These are phyloP conservation scores for Penicillium crystallinum DNA, from an alignment of 495 filamentous ascomycete genomes.

Conservation along the genomic window DNA sequence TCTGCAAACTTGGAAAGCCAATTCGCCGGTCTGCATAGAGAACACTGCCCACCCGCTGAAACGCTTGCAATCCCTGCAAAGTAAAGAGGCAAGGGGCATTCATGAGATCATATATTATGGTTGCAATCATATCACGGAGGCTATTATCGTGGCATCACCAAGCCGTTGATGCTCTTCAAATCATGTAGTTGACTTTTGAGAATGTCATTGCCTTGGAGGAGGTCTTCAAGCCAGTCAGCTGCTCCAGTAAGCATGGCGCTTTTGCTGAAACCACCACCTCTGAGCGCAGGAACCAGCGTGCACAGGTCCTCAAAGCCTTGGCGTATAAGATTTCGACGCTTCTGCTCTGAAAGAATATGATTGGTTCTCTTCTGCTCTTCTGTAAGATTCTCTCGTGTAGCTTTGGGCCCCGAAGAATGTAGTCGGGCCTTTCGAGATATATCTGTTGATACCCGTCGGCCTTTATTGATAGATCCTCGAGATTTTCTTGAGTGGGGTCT, in stretches of 20 bases:
- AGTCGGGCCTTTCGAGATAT: constrained; percentile 27
- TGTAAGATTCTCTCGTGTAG: constrained; percentile 67
- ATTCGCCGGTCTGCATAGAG: constrained; percentile 2
- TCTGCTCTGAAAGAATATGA: constrained; percentile 86
- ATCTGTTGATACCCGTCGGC: constrained; percentile 30
- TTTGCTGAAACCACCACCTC: constrained; percentile 69
- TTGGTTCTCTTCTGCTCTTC: constrained; percentile 83
- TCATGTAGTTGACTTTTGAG: constrained; percentile 43
- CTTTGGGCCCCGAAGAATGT: constrained; percentile 37
- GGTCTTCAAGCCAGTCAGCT: constrained; percentile 66
- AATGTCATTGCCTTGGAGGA: constrained; percentile 61
- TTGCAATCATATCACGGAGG: constrained; percentile 21
- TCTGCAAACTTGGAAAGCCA: constrained; percentile 12
- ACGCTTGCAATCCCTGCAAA: constrained; percentile 10
- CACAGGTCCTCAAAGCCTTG: constrained; percentile 70
- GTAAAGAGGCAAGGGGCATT: constrained; percentile 6
- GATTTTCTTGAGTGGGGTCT: constrained; percentile 46
- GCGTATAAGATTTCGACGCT: constrained; percentile 72
- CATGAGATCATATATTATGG: constrained; percentile 8
- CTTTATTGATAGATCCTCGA: constrained; percentile 33
- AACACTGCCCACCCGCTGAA: constrained; percentile 11
- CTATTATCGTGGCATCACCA: constrained; percentile 39
- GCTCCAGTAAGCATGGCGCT: constrained; percentile 67
- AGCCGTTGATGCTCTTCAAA: constrained; percentile 38
- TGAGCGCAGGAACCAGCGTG: constrained; percentile 65